These are phyloP conservation scores for Inga leiocalycina DNA, from an alignment of 306 rosid species.

Conservation along the genomic window DNA sequence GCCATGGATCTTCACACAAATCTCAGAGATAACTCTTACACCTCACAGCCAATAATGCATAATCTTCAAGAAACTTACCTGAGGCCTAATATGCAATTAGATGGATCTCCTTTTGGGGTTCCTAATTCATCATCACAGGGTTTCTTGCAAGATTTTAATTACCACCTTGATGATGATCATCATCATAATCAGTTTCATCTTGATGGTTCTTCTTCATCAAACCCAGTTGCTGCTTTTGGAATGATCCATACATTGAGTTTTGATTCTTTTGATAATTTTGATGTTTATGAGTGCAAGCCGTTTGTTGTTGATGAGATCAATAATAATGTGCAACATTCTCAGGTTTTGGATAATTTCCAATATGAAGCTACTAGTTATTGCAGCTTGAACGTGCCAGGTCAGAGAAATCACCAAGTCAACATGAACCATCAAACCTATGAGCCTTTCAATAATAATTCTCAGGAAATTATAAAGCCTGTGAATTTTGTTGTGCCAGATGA, in stretches of 20 bases:
- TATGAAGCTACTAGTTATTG: conserved; percentile 42
- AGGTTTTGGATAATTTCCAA: conserved; percentile 64
- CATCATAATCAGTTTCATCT: conserved; percentile 38
- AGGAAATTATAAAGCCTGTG: conserved; percentile 46
- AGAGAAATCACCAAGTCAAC: conserved; percentile 50
- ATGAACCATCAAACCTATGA: conserved; percentile 36
- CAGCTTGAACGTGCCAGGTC: conserved; percentile 39
- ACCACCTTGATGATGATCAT: conserved; percentile 37
- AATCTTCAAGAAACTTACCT: conserved; percentile 39
- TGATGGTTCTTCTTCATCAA: conserved; percentile 52
- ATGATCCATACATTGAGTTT: conserved; percentile 43
- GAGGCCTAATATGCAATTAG: conserved; percentile 43
- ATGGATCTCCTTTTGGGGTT: conserved; percentile 47
- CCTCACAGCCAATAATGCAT: conserved; percentile 43
- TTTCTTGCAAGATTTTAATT: conserved; percentile 67
- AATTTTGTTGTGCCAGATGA: conserved; percentile 59
- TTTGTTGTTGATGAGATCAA: conserved; percentile 44
- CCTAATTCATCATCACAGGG: conserved; percentile 49
- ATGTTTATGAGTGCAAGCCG: conserved; percentile 53
- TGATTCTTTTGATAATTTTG: conserved; percentile 46
- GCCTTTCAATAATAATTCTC: conserved; percentile 31
- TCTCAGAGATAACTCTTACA: conserved; percentile 40
- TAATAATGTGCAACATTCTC: conserved; percentile 31
- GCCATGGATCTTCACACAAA: conserved; percentile 60
- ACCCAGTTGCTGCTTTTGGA: conserved; percentile 35